A percentile compares a stretch with the other conserved stretches of the same genome.
phyloP scores from a whole-genome alignment of 352 stramenopile genomes.

The Phytophthora agathidicida region DNA sequence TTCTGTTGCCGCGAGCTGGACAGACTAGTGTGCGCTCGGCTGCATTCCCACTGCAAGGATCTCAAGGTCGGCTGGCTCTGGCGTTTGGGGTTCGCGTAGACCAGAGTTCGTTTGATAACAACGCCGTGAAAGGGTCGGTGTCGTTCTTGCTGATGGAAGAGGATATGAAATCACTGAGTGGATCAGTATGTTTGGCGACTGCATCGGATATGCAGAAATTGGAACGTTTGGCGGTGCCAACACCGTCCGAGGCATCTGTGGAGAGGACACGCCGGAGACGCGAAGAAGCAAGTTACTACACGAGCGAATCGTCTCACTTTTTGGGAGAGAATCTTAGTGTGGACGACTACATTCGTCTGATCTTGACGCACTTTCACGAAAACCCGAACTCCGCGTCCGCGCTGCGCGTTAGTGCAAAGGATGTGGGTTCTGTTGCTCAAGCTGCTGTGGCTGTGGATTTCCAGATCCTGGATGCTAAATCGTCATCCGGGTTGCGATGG shows the following conservation, averaged over 20 bases:
- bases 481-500: slow-evolving; percentile 84
- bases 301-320: slow-evolving; percentile 48
- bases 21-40: slow-evolving; percentile 61
- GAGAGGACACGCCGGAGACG: slow-evolving; percentile 46
- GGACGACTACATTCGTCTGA: slow-evolving; percentile 60
- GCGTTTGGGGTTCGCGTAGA: slow-evolving; percentile 66
- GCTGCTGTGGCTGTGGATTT: slow-evolving; percentile 63
- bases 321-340: slow-evolving; percentile 45
- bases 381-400: slow-evolving; percentile 45
- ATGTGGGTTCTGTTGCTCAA: slow-evolving; percentile 59
- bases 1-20: slow-evolving; percentile 56
- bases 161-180: slow-evolving; percentile 33
- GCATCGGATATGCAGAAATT: slow-evolving; percentile 73
- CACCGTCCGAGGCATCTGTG: slow-evolving; percentile 29
- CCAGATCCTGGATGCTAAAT: slow-evolving; percentile 82
- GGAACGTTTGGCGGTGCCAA: slow-evolving; percentile 33
- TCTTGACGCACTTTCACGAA: slow-evolving; percentile 69
- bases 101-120: slow-evolving; percentile 50
- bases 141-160: slow-evolving; percentile 70
- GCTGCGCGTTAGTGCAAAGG: slow-evolving; percentile 47
- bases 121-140: slow-evolving; percentile 69
- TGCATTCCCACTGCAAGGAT: slow-evolving; percentile 71
- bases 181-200: slow-evolving; percentile 66
- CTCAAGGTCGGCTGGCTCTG: slow-evolving; percentile 48
- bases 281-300: slow-evolving; percentile 47